A percentile compares a stretch with the other conserved stretches of the same genome.
Conservation (phyloP, 768 basidiomycete genomes). For the Porphyrellus cyaneotinctus region DNA sequence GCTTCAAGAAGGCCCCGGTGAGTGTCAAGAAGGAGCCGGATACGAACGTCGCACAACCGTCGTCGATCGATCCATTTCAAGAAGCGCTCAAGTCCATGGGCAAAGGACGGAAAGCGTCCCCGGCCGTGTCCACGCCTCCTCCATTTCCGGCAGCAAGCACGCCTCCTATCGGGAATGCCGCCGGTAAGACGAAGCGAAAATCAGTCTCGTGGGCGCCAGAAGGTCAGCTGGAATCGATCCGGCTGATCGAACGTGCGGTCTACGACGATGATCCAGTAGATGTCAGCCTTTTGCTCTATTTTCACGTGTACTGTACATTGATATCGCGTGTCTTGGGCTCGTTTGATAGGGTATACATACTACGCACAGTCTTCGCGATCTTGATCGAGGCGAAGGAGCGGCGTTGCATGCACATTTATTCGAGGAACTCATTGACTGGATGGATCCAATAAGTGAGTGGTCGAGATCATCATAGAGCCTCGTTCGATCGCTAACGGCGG, state of each 20-base stretch:
- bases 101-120: conserved; percentile 58
- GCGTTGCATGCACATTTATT: conserved; percentile 79
- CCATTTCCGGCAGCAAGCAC: conserved; percentile 28
- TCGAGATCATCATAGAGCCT: conserved; percentile 9
- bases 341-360: conserved; percentile 66
- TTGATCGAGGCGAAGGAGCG: conserved; percentile 85
- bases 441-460: conserved; percentile 72
- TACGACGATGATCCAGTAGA: conserved; percentile 87
- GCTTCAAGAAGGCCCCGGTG: conserved; percentile 74
- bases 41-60: conserved; percentile 67
- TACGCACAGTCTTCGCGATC: conserved; percentile 71
- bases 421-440: conserved; percentile 85
- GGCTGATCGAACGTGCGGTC: conserved; percentile 78
- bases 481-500: conserved; percentile 22
- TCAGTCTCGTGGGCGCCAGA: conserved; percentile 77
- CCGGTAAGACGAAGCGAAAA: conserved; percentile 65
- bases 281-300: conserved; percentile 60
- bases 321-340: conserved; percentile 36
- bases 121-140: conserved; percentile 58
- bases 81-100: conserved; percentile 76
- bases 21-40: conserved; percentile 49
- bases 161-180: conserved; percentile 35
- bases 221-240: conserved; percentile 66
- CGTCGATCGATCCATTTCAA: conserved; percentile 75
- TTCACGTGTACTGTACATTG: conserved; percentile 48